Conservation (phyloP, 2,329 filamentous ascomycete species). For the Colletotrichum sojae region DNA sequence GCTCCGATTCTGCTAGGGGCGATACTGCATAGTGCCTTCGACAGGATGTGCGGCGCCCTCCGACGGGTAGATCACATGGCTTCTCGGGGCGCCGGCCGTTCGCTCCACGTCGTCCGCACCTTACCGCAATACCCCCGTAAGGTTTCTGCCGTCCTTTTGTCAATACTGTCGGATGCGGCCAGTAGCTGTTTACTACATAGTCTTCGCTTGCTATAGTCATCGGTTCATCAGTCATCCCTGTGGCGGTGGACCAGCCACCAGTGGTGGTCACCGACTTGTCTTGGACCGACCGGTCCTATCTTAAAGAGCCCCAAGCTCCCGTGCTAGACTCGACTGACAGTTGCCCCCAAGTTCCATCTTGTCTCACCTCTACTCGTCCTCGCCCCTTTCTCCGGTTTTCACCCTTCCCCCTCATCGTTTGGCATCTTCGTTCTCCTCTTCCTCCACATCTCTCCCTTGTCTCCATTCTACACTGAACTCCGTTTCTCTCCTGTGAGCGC, state of each 20-base stretch:
- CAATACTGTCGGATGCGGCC: neutral
- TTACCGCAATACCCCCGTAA: neutral
- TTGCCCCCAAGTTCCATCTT: slow-evolving; percentile 10
- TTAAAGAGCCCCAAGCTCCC: slow-evolving; percentile 8
- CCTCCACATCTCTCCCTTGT: no score
- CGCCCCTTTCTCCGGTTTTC: neutral
- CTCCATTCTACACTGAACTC: no score
- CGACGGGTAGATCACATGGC: slow-evolving; percentile 36
- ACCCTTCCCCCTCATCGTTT: no score
- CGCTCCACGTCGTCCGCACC: neutral
- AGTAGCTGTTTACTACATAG: slow-evolving; percentile 24
- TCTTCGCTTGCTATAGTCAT: slow-evolving; percentile 25
- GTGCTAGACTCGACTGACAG: neutral
- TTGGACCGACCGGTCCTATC: neutral
- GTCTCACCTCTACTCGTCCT: slow-evolving; percentile 1
- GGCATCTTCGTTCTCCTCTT: no score
- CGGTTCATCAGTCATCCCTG: slow-evolving; percentile 12
- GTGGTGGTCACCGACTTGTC: slow-evolving; percentile 35
- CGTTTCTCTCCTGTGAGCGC: no score
- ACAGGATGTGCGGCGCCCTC: slow-evolving; percentile 32
- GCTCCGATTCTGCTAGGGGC: no score
- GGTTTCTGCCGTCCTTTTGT: neutral
- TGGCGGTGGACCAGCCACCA: slow-evolving; percentile 30
- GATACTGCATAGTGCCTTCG: neutral
- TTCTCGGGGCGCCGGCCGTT: slow-evolving; percentile 28